Conservation (phyloP, 495 filamentous ascomycete species). For the Hypoxylon trugodes region DNA sequence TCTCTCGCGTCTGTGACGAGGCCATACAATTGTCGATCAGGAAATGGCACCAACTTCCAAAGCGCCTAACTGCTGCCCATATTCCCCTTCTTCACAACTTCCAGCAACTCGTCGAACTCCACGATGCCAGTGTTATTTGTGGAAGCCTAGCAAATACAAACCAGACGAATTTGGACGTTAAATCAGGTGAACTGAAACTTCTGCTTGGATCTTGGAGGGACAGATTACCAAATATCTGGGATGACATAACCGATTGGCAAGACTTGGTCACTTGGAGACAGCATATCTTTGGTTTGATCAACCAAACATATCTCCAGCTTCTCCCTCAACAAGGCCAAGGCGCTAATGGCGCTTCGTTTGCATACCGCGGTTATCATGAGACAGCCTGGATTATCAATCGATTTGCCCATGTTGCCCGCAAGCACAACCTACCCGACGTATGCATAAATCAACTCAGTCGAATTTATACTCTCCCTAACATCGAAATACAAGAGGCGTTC, state of each 20-base stretch:
- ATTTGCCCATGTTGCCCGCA: slow-evolving; percentile 96
- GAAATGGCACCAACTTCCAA: slow-evolving; percentile 97
- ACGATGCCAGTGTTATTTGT: slow-evolving; percentile 97
- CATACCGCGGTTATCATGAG: slow-evolving; percentile 96
- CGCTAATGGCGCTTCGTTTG: slow-evolving; percentile 82
- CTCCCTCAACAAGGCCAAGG: slow-evolving; percentile 82
- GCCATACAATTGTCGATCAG: slow-evolving; percentile 94
- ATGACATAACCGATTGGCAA: slow-evolving; percentile 99
- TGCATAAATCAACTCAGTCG: slow-evolving; percentile 96
- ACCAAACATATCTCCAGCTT: slow-evolving; percentile 87
- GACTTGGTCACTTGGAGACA: slow-evolving; percentile 98
- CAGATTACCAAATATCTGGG: slow-evolving; percentile 95
- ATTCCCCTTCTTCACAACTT: slow-evolving; percentile 96
- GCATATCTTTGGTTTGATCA: slow-evolving; percentile 98
- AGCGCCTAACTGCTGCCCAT: slow-evolving; percentile 92
- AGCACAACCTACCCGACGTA: slow-evolving; percentile 95
- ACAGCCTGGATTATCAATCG: slow-evolving; percentile 99
- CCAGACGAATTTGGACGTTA: slow-evolving; percentile 84
- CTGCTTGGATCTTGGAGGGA: slow-evolving; percentile 96
- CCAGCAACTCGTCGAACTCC: slow-evolving; percentile 97
- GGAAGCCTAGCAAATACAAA: slow-evolving; percentile 86
- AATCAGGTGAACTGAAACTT: slow-evolving; percentile 94
- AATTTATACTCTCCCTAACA: slow-evolving; percentile 98
- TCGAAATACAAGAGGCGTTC: slow-evolving; percentile 99
- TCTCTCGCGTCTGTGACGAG: slow-evolving; percentile 90